Conservation (phyloP, 2,329 filamentous ascomycete species). For the Bipolaris sorokiniana region DNA sequence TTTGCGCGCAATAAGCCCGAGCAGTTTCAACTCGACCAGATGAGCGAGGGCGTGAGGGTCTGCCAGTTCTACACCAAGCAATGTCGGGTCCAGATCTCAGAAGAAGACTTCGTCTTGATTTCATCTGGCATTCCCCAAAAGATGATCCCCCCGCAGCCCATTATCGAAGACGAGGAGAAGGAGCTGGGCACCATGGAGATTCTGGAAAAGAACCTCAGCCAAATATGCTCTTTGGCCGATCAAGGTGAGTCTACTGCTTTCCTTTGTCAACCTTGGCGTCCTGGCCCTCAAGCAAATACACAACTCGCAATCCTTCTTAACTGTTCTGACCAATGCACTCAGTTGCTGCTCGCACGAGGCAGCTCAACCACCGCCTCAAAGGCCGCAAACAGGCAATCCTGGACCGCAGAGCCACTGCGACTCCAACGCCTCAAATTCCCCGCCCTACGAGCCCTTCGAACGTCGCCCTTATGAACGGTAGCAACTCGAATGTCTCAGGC, state of each 20-base stretch:
- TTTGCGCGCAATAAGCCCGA: slow-evolving; percentile 81
- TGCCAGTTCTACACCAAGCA: slow-evolving; percentile 86
- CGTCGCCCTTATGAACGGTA: slow-evolving; percentile 51
- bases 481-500: slow-evolving; percentile 32
- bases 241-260: slow-evolving; percentile 60
- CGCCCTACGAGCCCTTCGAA: slow-evolving; percentile 50
- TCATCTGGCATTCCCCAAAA: slow-evolving; percentile 82
- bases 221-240: slow-evolving; percentile 81
- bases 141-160: slow-evolving; percentile 78
- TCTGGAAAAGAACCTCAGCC: slow-evolving; percentile 75
- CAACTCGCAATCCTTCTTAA: neutral
- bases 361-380: slow-evolving; percentile 81
- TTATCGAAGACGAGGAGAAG: slow-evolving; percentile 84
- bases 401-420: slow-evolving; percentile 63
- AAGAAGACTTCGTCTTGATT: slow-evolving; percentile 87
- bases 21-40: slow-evolving; percentile 75
- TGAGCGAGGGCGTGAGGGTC: slow-evolving; percentile 70
- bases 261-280: neutral
- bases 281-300: neutral
- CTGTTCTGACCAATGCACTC: slow-evolving; percentile 19
- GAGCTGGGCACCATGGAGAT: slow-evolving; percentile 85
- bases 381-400: slow-evolving; percentile 76
- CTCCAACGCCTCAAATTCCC: slow-evolving; percentile 39
- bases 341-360: slow-evolving; percentile 73
- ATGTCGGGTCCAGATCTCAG: slow-evolving; percentile 80